These are phyloP conservation scores for Prunus davidiana DNA, from an alignment of 306 rosid genomes.

Conservation along the genomic window DNA sequence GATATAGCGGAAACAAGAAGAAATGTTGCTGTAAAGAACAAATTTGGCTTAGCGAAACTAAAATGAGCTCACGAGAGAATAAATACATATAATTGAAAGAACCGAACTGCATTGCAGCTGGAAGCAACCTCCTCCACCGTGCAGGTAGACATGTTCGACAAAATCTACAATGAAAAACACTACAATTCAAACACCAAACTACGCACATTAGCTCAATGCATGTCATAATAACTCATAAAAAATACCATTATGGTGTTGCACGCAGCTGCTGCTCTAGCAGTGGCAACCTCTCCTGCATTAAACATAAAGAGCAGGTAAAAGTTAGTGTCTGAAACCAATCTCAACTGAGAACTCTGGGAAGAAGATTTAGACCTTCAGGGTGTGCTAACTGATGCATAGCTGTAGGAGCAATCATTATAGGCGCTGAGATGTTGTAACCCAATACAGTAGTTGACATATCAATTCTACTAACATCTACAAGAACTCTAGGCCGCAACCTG, in stretches of 20 bases:
- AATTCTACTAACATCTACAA: slow-evolving; percentile 60
- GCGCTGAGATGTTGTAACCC: slow-evolving; percentile 49
- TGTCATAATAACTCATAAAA: neutral
- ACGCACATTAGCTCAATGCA: neutral
- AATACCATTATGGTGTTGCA: slow-evolving; percentile 58
- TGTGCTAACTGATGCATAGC: slow-evolving; percentile 48
- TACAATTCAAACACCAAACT: neutral
- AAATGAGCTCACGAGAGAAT: slow-evolving; percentile 6
- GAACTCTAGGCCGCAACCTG: slow-evolving; percentile 62
- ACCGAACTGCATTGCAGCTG: slow-evolving; percentile 66
- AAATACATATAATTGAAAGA: slow-evolving; percentile 67
- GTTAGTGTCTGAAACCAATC: neutral
- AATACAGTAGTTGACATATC: slow-evolving; percentile 50
- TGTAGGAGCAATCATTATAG: slow-evolving; percentile 62
- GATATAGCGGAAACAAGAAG: neutral
- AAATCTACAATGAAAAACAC: slow-evolving; percentile 24
- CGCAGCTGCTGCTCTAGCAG: slow-evolving; percentile 68
- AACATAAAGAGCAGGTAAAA: neutral
- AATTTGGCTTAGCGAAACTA: neutral
- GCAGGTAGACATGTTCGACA: slow-evolving; percentile 45
- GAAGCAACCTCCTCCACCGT: slow-evolving; percentile 64
- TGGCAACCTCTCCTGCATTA: slow-evolving; percentile 58
- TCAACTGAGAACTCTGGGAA: neutral
- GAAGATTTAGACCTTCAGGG: slow-evolving; percentile 43
- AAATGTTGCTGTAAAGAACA: neutral